Conservation (phyloP, 2,329 filamentous ascomycete genomes). For the Xylariaceae sp. region DNA sequence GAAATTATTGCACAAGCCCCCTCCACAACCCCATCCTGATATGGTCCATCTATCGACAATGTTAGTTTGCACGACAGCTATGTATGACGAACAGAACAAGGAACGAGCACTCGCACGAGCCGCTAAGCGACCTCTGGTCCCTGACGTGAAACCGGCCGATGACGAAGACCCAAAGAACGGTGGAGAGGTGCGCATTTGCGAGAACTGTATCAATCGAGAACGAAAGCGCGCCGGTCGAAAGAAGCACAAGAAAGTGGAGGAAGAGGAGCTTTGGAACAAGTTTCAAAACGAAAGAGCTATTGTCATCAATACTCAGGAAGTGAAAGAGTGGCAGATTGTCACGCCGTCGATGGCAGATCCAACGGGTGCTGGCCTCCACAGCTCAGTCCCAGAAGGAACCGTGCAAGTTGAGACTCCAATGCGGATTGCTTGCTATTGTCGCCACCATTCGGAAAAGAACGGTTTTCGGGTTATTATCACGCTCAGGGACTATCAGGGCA, state of each 20-base stretch:
- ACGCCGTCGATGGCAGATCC: slow-evolving; percentile 48
- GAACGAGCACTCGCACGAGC: slow-evolving; percentile 63
- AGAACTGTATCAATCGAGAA: slow-evolving; percentile 87
- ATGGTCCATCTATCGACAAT: slow-evolving; percentile 75
- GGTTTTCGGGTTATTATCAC: slow-evolving; percentile 95
- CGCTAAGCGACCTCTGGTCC: slow-evolving; percentile 38
- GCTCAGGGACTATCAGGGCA: slow-evolving; percentile 74
- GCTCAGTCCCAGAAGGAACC: slow-evolving; percentile 52
- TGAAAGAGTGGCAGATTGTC: slow-evolving; percentile 75
- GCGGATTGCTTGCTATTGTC: slow-evolving; percentile 95
- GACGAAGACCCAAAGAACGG: slow-evolving; percentile 76
- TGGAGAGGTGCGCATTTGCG: slow-evolving; percentile 89
- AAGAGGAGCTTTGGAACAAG: slow-evolving; percentile 81
- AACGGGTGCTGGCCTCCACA: slow-evolving; percentile 39
- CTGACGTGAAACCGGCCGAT: slow-evolving; percentile 53
- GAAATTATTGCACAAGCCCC: slow-evolving; percentile 76
- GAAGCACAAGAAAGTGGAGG: slow-evolving; percentile 88
- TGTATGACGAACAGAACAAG: slow-evolving; percentile 66
- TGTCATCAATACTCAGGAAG: slow-evolving; percentile 85
- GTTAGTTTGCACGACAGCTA: slow-evolving; percentile 88
- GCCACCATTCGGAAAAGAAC: slow-evolving; percentile 88
- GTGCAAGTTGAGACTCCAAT: slow-evolving; percentile 83
- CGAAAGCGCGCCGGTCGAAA: slow-evolving; percentile 87
- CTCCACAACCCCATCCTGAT: slow-evolving; percentile 62
- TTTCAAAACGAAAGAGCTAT: slow-evolving; percentile 79